Conservation (phyloP, 331 rosid genomes). For the Saraca asoca region DNA sequence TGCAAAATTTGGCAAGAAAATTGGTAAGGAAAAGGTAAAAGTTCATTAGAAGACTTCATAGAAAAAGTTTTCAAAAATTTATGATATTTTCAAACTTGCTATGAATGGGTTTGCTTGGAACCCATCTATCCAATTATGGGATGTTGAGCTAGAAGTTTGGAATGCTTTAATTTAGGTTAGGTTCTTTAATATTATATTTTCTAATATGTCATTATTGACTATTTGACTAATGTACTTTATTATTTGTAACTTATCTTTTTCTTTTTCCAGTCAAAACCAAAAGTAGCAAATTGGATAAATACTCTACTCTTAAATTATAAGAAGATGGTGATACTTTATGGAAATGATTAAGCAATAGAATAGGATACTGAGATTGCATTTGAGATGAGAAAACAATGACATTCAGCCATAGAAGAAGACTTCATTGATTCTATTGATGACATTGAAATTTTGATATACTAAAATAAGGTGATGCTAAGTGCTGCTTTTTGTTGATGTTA, state of each 20-base stretch:
- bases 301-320: too few species aligned
- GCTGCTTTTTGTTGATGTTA: neutral
- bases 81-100: too few species aligned
- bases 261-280: neutral
- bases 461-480: neutral
- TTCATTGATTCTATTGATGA: neutral
- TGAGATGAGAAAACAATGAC: neutral
- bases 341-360: constrained; percentile 1
- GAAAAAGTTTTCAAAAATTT: too few species aligned
- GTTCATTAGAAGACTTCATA: too few species aligned
- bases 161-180: neutral
- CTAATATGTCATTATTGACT: neutral
- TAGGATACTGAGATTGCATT: neutral
- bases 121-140: neutral
- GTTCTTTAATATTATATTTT: neutral
- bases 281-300: neutral
- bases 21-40: too few species aligned
- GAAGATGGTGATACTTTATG: too few species aligned
- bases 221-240: too few species aligned
- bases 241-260: too few species aligned
- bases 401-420: neutral
- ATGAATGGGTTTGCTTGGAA: too few species aligned
- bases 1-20: too few species aligned
- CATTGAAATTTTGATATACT: neutral
- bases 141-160: too few species aligned